Evolutionary conservation across 306 rosid genomes (phyloP), one percentile per base, ranked within the genome.

Genomic region (Gleditsia sinensis): DNA sequence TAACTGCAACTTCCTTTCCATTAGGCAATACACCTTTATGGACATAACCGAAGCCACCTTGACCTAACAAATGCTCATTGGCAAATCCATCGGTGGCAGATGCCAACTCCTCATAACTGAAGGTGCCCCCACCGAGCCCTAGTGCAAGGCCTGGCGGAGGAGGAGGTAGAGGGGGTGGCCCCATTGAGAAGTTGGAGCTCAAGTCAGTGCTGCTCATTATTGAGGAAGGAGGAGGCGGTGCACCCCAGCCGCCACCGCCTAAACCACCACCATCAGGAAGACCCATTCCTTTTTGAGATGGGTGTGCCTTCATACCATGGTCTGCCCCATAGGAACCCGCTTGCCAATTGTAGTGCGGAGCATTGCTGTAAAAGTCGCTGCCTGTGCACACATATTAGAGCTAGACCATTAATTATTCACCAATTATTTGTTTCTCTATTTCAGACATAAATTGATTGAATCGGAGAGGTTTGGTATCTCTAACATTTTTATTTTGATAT

Each of bases 1-100:
- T 94, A 48, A 94, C 97, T 0, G 98, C 98, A 16, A 94, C 81
- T 43, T 80, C 88, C 73, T 85, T 91, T n/a, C 98, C 98, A 54
- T 72, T 86, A 0, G 96, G 90, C 33, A 94, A 67, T 1, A 91
- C 83, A 1, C 98, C 98, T 75, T 82, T 94, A 69, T 91, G 96
- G 72, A 94, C 98, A 61, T 75, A 94, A 23, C 97, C 98, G 21
- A 94, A 91, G 40, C 97, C 96, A 1, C 98, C 98, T 20, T 94
- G 96, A 17, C 98, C 98, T 49, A 94, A 62, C 81, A 94, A 24
- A 43, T 91, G 85, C 11, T 43, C 71, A 17, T 86, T 83, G 0
- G 65, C 24, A 23, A 94, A 94, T 53, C 91, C 89, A 0, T 61
- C 21, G 0, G 97, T 94, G 11, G 98, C 98, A 0, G 86, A 71